Conservation (phyloP, 148 eudicot genomes). For the Diospyros lotus region DNA sequence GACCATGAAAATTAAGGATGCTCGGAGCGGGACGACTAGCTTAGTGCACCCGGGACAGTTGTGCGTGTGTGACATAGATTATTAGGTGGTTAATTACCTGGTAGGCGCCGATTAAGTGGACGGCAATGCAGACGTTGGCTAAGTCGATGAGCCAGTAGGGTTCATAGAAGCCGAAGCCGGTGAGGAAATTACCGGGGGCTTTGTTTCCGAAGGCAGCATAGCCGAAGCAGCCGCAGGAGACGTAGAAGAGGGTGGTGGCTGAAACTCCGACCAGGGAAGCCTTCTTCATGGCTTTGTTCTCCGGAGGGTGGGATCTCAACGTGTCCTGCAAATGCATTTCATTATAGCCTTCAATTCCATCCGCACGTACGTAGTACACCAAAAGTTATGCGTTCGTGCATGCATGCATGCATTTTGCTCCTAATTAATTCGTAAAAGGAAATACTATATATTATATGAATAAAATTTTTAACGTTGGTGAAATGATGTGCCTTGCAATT, state of each 20-base stretch:
- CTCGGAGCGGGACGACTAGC: too few species aligned
- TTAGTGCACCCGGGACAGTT: too few species aligned
- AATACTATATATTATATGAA: too few species aligned
- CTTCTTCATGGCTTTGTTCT: constrained; percentile 60
- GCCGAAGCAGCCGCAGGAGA: constrained; percentile 65
- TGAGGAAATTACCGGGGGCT: constrained; percentile 87
- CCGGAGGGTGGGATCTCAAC: constrained; percentile 51
- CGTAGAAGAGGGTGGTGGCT: constrained; percentile 64
- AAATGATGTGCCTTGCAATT: too few species aligned
- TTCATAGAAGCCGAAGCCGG: constrained; percentile 92
- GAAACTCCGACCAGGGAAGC: constrained; percentile 73
- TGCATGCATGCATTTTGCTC: too few species aligned
- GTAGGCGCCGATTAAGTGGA: constrained; percentile 86
- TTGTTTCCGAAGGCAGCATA: constrained; percentile 83
- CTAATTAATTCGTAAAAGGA: too few species aligned
- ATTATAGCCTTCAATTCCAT: not conserved
- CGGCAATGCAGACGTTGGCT: constrained; percentile 73
- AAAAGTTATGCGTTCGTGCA: too few species aligned
- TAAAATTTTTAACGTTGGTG: too few species aligned
- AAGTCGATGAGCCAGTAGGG: constrained; percentile 82
- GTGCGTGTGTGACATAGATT: not conserved
- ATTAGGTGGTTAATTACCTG: constrained; percentile 38
- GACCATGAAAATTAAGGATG: too few species aligned
- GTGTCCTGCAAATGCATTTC: constrained; percentile 37
- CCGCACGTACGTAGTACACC: too few species aligned